phyloP scores from a whole-genome alignment of 176 grass and related monocot genomes.

The Bolboschoenus planiculmis region DNA sequence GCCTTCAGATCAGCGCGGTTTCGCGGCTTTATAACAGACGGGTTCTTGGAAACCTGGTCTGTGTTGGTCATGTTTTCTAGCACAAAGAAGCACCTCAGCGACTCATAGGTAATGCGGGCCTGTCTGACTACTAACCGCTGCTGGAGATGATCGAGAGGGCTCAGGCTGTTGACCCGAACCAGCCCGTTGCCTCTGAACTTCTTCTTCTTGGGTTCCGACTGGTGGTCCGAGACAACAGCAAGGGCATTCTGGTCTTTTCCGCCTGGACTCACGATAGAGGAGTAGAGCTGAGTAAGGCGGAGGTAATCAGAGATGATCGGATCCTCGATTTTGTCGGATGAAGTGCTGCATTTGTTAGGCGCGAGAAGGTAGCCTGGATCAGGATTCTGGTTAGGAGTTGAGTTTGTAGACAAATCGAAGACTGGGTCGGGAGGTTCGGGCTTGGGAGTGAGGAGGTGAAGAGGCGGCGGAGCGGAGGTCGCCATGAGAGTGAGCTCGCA shows the following conservation, averaged over 20 bases:
- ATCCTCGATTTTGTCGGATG: constrained; percentile 21
- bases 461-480: constrained; percentile 10
- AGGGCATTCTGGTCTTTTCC: background rate
- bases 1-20: constrained; percentile 58
- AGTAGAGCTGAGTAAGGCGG: constrained; percentile 16
- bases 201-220: constrained; percentile 40
- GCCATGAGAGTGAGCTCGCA: background rate
- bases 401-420: background rate
- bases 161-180: constrained; percentile 47
- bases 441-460: constrained; percentile 31
- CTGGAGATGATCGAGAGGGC: constrained; percentile 20
- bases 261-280: background rate
- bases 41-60: background rate
- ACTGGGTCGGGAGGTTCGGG: constrained; percentile 23
- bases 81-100: constrained; percentile 40
- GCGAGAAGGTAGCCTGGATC: constrained; percentile 2
- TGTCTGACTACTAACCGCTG: constrained; percentile 43
- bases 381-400: constrained; percentile 5
- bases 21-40: constrained; percentile 6
- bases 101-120: constrained; percentile 72
- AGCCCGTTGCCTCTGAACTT: constrained; percentile 36
- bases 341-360: constrained; percentile 11
- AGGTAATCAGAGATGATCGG: constrained; percentile 11
- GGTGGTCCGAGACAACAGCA: background rate
- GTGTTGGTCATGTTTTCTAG: constrained; percentile 15